Percentiles rank a stretch among this genome's conserved stretches.
These are phyloP conservation scores for Naganishia albida DNA, from an alignment of 1,284 basidiomycete genomes.

Conservation along the genomic window DNA sequence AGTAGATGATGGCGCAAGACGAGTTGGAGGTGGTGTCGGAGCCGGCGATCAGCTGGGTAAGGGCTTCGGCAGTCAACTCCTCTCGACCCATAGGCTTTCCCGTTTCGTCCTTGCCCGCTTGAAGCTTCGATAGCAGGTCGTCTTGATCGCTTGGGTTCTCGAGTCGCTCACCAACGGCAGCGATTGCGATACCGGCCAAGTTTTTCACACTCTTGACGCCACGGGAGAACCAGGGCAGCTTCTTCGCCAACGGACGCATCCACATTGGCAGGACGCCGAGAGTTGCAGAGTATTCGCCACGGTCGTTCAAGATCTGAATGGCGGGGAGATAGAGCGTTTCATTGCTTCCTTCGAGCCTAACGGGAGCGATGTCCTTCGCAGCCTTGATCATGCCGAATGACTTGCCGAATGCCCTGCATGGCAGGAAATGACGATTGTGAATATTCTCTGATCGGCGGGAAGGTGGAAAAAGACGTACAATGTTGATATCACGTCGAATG, in stretches of 20 bases:
- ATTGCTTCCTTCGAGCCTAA: constrained; percentile 58
- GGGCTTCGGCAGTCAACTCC: constrained; percentile 82
- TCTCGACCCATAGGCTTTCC: constrained; percentile 74
- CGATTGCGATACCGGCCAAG: constrained; percentile 77
- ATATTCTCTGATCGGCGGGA: not conserved
- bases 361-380: constrained; percentile 71
- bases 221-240: constrained; percentile 73
- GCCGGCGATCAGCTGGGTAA: constrained; percentile 82
- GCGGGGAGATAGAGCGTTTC: constrained; percentile 65
- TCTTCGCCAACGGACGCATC: constrained; percentile 65
- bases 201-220: constrained; percentile 70
- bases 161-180: constrained; percentile 74
- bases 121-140: constrained; percentile 77
- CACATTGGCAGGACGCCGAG: constrained; percentile 75
- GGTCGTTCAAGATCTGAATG: constrained; percentile 81
- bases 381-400: constrained; percentile 87
- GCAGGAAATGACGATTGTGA: not conserved
- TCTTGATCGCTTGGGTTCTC: constrained; percentile 60
- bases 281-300: constrained; percentile 82
- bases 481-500: constrained; percentile 84
- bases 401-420: constrained; percentile 67
- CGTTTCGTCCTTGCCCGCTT: constrained; percentile 71
- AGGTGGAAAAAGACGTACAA: constrained; percentile 47
- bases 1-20: constrained; percentile 80
- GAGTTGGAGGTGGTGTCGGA: constrained; percentile 83